These are phyloP conservation scores for Tetratostichococcus sp. DNA, from an alignment of 139 green algal genomes.

Conservation along the genomic window DNA sequence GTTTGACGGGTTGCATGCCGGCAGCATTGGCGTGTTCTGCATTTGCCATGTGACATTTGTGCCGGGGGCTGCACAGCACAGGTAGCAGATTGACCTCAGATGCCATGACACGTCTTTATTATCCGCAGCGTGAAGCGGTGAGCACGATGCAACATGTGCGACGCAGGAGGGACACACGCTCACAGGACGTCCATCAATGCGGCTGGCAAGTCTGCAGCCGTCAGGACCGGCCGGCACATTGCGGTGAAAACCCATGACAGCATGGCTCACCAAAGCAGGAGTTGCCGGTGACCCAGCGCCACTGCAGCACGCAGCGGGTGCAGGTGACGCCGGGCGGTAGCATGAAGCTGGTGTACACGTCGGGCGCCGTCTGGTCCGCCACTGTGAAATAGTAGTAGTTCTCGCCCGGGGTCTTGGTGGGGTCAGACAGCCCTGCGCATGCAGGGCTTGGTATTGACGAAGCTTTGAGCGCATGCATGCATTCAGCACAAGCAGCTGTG, in stretches of 20 bases:
- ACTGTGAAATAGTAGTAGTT: background rate
- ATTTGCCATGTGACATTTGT: background rate
- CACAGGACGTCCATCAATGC: too few species aligned
- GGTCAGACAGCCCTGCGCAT: background rate
- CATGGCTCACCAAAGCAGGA: background rate
- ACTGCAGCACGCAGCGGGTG: background rate
- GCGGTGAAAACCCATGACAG: background rate
- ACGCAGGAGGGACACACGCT: too few species aligned
- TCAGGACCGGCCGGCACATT: too few species aligned
- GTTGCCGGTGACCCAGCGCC: background rate
- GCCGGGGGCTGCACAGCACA: background rate
- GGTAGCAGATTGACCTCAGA: too few species aligned
- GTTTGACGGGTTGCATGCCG: background rate
- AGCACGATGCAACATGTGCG: too few species aligned
- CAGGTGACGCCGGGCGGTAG: background rate
- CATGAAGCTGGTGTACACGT: background rate
- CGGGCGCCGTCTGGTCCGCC: background rate
- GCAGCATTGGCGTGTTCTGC: background rate
- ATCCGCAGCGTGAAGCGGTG: too few species aligned
- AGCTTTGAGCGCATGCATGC: too few species aligned
- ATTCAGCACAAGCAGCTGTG: too few species aligned
- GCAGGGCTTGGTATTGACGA: background rate
- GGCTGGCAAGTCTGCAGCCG: too few species aligned
- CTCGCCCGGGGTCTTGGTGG: background rate
- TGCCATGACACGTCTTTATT: too few species aligned